Base-by-base conservation (phyloP, 1,284 basidiomycete species). In the Rhodotorula sp. region DNA sequence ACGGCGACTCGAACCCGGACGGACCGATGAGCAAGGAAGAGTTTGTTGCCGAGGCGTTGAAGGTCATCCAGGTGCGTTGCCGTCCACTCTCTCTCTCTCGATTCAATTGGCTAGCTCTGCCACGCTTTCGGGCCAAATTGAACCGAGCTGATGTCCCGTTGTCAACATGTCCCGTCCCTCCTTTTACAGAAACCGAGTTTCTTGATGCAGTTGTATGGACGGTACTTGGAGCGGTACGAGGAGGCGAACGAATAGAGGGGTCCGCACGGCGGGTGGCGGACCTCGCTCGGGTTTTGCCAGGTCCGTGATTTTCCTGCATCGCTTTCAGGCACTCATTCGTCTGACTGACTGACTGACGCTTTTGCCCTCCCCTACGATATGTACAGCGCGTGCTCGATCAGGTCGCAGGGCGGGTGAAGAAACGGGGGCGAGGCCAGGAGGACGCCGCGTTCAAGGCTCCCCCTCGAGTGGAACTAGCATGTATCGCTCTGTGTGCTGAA, bases 21-120 rank as follows among this genome's bases (percentile, higher is more conserved):
- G 81, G 77, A 73, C 80, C 78, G 77, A 81, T 81, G 78, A 83
- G 78, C 62, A 84, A 84, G 78, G 88, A 86, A 64, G 86, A 87
- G 59, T 91, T 91, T 79, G 84, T 90, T 48, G 82, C 83, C 65
- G 87, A 90, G 78, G 81, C 91, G 65, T 80, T 90, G 77, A 86
- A 85, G 38, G 82, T 91, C 76, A 85, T 91, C 68, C 87, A 90
- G 79, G 89, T 91, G 68, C 78, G 88, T 84, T 1, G 3, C 47
- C 48, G 38, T 47, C 59, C 58, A 12, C 16, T 3, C 47, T 28
- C 10, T 15, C 26, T 52, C 38, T 21, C 34, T 48, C 23, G 5
- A n/a, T 5, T 34, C 38, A 12, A 43, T 43, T 12, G 38, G 38
- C 38, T 2, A 43, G 38, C 50, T 28, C 31, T 43, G 3, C 34